Base-by-base conservation (phyloP, 208 protist genomes). In the Crithidia expoeki region DNA sequence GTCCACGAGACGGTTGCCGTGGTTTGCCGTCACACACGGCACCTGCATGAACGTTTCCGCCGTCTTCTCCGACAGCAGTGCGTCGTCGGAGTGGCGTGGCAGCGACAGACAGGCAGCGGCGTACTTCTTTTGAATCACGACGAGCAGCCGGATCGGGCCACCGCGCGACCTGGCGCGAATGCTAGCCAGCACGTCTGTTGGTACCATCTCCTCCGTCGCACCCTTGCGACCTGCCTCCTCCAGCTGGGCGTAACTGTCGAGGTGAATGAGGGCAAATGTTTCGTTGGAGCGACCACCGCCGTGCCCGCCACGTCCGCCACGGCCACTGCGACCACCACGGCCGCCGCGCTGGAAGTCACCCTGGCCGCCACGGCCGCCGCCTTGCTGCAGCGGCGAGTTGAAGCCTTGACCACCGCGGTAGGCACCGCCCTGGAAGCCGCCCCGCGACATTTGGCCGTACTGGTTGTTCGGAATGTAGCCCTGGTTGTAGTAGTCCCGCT, bases 231-330 rank as follows among this genome's bases (percentile, higher is more conserved):
- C 73, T 17, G 80, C 79, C 49, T 90, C 85, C 62, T 88, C 79
- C 52, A 95, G 77, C 72, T 83, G 74, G 21, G 74, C 85, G 63
- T 92, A 95, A 57, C 67, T 79, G 46, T 90, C 83, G 19, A 95
- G 73, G 65, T 95, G 90, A 4, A 95, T 76, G 11, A 90, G 63
- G 60, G 70, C 83, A 66, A 68, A 86, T 9, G 68, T 74, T 53
- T 89, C 75, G 25, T 63, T 34, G 12, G 67, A 63, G 12, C 68
- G 67, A 27, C 57, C 61, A 40, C 72, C 64, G 23, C 63, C 33
- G 19, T 55, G 55, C 17, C 74, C 64, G 42, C 71, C 70, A 40
- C 74, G 33, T 7, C 69, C 52, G 19, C 80, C 73, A 30, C 59
- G 50, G 14, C 64, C 58, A 25, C 82, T 71, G 33, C 70, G 46